Conservation (phyloP, 148 eudicot genomes). For the Chenopodium suecicum region DNA sequence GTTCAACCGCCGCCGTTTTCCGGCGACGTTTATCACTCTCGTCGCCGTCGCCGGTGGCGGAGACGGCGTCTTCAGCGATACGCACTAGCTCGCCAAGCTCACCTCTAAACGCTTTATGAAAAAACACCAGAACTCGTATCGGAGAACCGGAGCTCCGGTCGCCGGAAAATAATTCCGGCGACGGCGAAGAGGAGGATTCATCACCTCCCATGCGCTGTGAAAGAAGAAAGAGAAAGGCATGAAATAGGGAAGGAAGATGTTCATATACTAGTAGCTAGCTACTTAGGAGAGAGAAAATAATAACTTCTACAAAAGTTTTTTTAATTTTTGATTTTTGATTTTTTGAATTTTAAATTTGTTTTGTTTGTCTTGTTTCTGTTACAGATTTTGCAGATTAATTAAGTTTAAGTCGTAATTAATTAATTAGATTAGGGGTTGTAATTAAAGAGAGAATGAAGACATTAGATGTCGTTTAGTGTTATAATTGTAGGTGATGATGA, state of each 20-base stretch:
- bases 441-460: too few species aligned
- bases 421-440: too few species aligned
- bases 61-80: constrained; percentile 26
- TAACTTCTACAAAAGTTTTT: too few species aligned
- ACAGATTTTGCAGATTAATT: too few species aligned
- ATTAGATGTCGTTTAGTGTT: neutral
- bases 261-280: neutral
- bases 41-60: constrained; percentile 30
- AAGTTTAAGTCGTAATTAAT: too few species aligned
- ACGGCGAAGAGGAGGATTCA: constrained; percentile 19
- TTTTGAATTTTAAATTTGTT: neutral
- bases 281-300: neutral
- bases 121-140: constrained; percentile 43
- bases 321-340: too few species aligned
- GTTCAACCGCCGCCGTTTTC: constrained; percentile 37
- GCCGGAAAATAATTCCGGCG: constrained; percentile 19
- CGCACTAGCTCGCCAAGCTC: constrained; percentile 56
- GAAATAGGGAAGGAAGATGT: constrained; percentile 15
- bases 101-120: constrained; percentile 60
- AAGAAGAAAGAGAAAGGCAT: constrained; percentile 34
- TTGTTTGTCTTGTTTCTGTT: neutral
- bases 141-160: constrained; percentile 41
- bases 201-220: constrained; percentile 41
- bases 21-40: constrained; percentile 19
- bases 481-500: neutral